Evolutionary conservation across 2,329 filamentous ascomycete genomes (phyloP).

Genomic region (Colletotrichum liaoningense): DNA sequence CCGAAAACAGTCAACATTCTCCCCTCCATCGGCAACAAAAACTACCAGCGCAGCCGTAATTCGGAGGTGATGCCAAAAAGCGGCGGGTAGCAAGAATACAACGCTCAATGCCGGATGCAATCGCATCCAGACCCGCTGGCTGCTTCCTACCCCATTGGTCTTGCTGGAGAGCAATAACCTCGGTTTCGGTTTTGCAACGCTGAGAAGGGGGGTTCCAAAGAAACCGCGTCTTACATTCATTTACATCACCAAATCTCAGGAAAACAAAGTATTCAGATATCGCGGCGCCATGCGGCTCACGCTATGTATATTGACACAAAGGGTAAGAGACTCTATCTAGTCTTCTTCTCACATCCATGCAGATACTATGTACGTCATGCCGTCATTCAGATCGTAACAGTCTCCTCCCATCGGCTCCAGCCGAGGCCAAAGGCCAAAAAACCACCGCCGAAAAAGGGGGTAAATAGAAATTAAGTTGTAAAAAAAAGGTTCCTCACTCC

Average conservation of each 20-base stretch:
- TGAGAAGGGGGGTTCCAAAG: neutral
- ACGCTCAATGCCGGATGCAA: neutral
- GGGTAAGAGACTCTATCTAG: neutral
- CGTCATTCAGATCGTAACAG: constrained; percentile 19
- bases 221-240: neutral
- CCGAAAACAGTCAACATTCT: neutral
- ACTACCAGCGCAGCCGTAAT: neutral
- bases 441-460: neutral
- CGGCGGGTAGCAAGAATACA: neutral
- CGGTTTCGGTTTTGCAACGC: neutral
- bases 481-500: neutral
- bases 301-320: constrained; percentile 2
- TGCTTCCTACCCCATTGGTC: neutral
- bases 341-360: neutral
- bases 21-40: neutral
- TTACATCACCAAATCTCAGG: neutral
- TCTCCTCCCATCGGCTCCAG: neutral
- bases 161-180: neutral
- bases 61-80: too few relatives aligned
- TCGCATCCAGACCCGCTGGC: neutral
- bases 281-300: neutral
- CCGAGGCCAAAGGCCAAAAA: neutral
- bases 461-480: neutral
- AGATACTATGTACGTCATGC: constrained; percentile 4
- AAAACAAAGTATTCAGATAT: neutral